Conservation (phyloP, 208 protist species). For the Wallacemonas rigidus region DNA sequence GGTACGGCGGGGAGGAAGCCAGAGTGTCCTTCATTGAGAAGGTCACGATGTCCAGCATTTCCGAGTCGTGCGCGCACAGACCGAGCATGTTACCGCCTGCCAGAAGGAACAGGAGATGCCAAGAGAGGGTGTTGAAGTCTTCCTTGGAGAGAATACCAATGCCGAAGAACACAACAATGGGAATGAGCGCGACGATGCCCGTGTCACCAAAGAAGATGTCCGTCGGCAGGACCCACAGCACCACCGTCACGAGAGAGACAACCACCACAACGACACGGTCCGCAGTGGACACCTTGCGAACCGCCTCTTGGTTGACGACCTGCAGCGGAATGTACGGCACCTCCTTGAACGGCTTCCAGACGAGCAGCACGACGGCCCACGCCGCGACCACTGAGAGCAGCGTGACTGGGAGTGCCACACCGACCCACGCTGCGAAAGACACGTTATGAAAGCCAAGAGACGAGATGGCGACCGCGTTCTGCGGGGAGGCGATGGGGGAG, state of each 20-base stretch:
- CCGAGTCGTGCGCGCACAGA: slow-evolving; percentile 82
- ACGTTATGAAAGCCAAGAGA: slow-evolving; percentile 79
- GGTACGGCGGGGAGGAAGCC: slow-evolving; percentile 53
- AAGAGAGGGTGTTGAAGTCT: slow-evolving; percentile 92
- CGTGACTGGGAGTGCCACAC: slow-evolving; percentile 81
- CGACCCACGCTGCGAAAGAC: slow-evolving; percentile 85
- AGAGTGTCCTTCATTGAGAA: slow-evolving; percentile 66
- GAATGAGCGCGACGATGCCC: slow-evolving; percentile 92
- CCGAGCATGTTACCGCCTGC: slow-evolving; percentile 94
- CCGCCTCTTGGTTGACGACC: slow-evolving; percentile 66
- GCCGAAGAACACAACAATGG: slow-evolving; percentile 93
- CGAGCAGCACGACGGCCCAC: slow-evolving; percentile 81
- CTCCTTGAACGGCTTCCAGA: slow-evolving; percentile 88
- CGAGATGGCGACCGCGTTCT: slow-evolving; percentile 93
- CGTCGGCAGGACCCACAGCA: slow-evolving; percentile 83
- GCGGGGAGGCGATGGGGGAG: slow-evolving; percentile 93
- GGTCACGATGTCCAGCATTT: slow-evolving; percentile 86
- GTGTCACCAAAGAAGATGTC: slow-evolving; percentile 90
- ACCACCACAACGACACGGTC: slow-evolving; percentile 68
- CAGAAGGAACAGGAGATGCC: slow-evolving; percentile 94
- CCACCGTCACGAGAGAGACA: slow-evolving; percentile 77
- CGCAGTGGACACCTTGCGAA: slow-evolving; percentile 47
- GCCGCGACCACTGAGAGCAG: slow-evolving; percentile 55
- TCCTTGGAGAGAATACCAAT: slow-evolving; percentile 90
- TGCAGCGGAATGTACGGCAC: slow-evolving; percentile 87